phyloP scores from a whole-genome alignment of 352 stramenopile species.

The Phytophthora crassamura region DNA sequence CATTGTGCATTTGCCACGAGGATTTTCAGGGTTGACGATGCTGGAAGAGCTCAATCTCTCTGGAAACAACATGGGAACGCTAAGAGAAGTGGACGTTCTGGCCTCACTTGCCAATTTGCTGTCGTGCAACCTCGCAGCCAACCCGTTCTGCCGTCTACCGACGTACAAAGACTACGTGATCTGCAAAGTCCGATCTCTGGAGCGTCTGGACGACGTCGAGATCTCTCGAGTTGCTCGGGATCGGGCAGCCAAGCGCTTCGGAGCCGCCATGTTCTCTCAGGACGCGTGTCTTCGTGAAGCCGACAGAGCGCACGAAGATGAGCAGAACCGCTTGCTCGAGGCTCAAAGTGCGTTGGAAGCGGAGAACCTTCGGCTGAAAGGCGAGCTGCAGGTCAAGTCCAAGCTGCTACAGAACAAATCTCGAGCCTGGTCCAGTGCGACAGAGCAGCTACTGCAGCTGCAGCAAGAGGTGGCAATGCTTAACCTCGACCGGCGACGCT shows the following conservation, averaged over 20 bases:
- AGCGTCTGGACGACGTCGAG: conserved; percentile 59
- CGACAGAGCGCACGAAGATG: conserved; percentile 47
- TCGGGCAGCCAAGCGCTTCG: conserved; percentile 70
- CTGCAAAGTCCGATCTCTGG: conserved; percentile 66
- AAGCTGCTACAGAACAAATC: conserved; percentile 87
- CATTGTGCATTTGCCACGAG: conserved; percentile 73
- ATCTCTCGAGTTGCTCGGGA: conserved; percentile 60
- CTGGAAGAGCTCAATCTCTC: conserved; percentile 73
- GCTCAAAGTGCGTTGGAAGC: conserved; percentile 67
- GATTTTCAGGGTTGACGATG: conserved; percentile 51
- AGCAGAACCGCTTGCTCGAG: conserved; percentile 67
- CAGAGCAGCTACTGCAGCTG: conserved; percentile 74
- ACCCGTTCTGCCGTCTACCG: conserved; percentile 78
- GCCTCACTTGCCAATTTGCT: conserved; percentile 67
- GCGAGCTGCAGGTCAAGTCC: conserved; percentile 82
- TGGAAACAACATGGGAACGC: conserved; percentile 74
- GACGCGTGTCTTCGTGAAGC: conserved; percentile 56
- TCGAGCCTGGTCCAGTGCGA: conserved; percentile 81
- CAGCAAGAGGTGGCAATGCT: conserved; percentile 88
- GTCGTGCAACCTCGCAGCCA: conserved; percentile 62
- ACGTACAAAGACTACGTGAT: conserved; percentile 82
- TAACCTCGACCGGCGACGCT: conserved; percentile 57
- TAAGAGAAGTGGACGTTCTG: conserved; percentile 77
- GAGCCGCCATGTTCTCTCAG: conserved; percentile 62
- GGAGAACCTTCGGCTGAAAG: conserved; percentile 77